phyloP scores from a whole-genome alignment of 768 basidiomycete species.

The Lactarius hengduanensis region DNA sequence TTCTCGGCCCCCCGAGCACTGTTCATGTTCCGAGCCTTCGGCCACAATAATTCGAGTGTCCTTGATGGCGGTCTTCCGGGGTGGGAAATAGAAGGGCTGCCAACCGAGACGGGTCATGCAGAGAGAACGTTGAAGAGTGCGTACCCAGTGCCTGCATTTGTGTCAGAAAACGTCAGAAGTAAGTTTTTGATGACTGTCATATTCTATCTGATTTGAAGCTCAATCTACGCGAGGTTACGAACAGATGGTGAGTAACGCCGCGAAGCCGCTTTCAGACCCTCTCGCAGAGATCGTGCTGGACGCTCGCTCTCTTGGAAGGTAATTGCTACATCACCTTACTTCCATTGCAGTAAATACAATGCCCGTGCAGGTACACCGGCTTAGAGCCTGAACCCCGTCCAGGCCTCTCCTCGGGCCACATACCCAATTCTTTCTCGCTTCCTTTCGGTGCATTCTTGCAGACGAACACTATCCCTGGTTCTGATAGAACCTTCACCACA shows the following conservation, averaged over 20 bases:
- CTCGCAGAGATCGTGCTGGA: constrained; percentile 76
- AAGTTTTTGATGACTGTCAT: background rate
- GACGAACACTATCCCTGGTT: constrained; percentile 36
- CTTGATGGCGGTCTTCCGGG: constrained; percentile 90
- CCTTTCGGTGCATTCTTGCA: constrained; percentile 78
- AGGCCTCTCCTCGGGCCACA: constrained; percentile 87
- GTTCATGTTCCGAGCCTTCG: constrained; percentile 93
- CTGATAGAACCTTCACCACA: constrained; percentile 40
- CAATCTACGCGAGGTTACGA: constrained; percentile 59
- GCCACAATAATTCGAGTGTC: constrained; percentile 81
- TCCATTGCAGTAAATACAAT: constrained; percentile 18
- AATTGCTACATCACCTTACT: constrained; percentile 29
- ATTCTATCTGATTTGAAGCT: constrained; percentile 4
- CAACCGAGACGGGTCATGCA: constrained; percentile 44
- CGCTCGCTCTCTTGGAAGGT: constrained; percentile 84
- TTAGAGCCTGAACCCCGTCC: constrained; percentile 86
- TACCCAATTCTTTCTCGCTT: constrained; percentile 80
- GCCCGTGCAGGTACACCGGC: constrained; percentile 63
- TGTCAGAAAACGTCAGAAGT: constrained; percentile 36
- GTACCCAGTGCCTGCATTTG: constrained; percentile 57
- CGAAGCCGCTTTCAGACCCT: constrained; percentile 44
- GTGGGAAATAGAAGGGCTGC: constrained; percentile 68
- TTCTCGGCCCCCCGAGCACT: constrained; percentile 92
- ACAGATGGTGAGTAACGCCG: constrained; percentile 72
- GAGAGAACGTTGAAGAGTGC: constrained; percentile 32